Evolutionary conservation across 2,329 filamentous ascomycete genomes (phyloP).

Genomic region (Fusarium sp.): DNA sequence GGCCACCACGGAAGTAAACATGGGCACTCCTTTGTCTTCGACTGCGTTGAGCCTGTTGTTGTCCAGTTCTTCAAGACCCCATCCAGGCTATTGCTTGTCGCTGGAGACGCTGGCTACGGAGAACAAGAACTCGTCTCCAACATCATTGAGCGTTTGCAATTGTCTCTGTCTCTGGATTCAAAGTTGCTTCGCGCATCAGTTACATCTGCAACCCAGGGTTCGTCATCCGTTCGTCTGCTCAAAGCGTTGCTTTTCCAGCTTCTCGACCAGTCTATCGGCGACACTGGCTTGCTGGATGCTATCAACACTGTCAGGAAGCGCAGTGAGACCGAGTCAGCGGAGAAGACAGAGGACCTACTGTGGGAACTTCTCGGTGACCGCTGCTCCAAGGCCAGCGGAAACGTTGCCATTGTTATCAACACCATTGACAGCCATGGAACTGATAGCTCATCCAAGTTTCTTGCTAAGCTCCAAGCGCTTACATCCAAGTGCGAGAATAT

Average conservation of each 20-base stretch:
- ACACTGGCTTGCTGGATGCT: neutral
- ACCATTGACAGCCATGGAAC: neutral
- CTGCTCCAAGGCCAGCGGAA: neutral
- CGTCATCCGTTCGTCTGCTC: neutral
- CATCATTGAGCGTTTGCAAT: neutral
- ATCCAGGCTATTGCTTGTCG: neutral
- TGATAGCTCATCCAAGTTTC: neutral
- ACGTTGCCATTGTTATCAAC: neutral
- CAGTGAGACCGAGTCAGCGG: neutral
- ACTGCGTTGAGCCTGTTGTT: fast-evolving
- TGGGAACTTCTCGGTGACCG: neutral
- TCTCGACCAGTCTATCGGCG: neutral
- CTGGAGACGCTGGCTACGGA: neutral
- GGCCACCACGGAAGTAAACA: neutral
- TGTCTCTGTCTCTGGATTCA: neutral
- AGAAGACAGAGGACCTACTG: neutral
- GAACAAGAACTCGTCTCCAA: neutral
- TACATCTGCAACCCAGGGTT: fast-evolving
- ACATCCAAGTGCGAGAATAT: neutral
- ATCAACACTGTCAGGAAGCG: neutral
- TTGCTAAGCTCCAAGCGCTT: neutral
- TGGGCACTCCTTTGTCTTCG: neutral
- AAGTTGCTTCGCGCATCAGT: neutral
- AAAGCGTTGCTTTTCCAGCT: neutral
- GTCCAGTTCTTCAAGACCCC: neutral